Evolutionary conservation across 2,329 filamentous ascomycete genomes (phyloP), one percentile per base, ranked within the genome.

Genomic region (Diplodia sapinea): DNA sequence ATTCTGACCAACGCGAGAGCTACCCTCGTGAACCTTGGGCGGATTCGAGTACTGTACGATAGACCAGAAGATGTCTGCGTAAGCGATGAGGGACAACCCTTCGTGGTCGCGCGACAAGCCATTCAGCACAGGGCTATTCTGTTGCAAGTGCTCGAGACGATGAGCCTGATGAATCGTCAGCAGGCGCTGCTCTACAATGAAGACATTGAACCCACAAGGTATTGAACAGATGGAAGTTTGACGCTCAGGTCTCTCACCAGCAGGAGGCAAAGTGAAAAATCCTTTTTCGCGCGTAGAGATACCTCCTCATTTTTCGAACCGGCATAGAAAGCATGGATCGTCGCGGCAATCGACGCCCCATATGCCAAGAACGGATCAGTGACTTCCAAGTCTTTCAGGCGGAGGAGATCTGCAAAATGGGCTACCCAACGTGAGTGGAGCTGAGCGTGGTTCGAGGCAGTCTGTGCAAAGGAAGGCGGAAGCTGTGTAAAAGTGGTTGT

Each of bases 331-430:
- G 20, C 17, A 11, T 57, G 55, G 33, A 57, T 43, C 11, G 55
- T 57, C 17, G 33, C 33, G 5, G 55, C 55, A n/a, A 43, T 43
- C 4, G 55, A 23, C 13, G 55, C 55, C 4, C 33, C 33, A 36
- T 57, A 57, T 23, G 55, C 55, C 33, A 57, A 12, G 13, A 57
- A 59, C 13, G 55, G 55, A 43, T 43, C 23, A 8, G n/a, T 36
- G 3, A n/a, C 55, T 15, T n/a, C 23, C 11, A 43, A 15, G 8
- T 20, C 23, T 29, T 43, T 59, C 23, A 17, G 4, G 17, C 12
- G 36, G 38, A 59, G n/a, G n/a, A 59, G 20, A 11, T 26, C 5
- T 40, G 55, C 55, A 31, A 59, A 43, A 15, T 47, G 36, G 15
- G 55, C 36, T 26, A 59, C 47, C 55, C 55, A 59, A 29, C 15